Evolutionary conservation across 176 grass and related monocot species (phyloP), one percentile per base, ranked within the genome.

Genomic region (Paspalum vaginatum): DNA sequence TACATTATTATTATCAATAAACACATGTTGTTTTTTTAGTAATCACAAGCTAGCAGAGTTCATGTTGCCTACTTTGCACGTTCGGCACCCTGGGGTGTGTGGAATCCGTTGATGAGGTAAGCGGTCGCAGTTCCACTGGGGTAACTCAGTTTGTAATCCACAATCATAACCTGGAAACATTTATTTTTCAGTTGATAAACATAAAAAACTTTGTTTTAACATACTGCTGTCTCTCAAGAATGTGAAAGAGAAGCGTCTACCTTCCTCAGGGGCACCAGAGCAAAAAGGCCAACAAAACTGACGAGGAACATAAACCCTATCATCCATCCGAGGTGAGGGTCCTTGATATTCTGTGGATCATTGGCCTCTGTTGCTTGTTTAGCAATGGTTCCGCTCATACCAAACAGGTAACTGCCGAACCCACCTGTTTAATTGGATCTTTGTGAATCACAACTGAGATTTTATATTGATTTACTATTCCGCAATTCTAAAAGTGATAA

Each of bases 111-210:
- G 75, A 97, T 94, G 64, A 94, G 91, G 79, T 94, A 83, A 66
- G 94, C 84, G 18, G 91, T 97, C 13, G 94, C 94, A 45, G 94
- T 97, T 43, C 91, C 94, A 66, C 94, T 97, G 10, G 91, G 94
- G 79, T 94, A 94, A 9, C 79, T 94, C n/a, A 97, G 83, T 64
- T 94, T 97, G 80, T 94, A 97, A 79, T 97, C 94, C 16, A 97
- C 76, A 50, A 95, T 95, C 93, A 95, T 95, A 60, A 91, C 79
- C 93, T 95, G 87, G 64, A 78, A 88, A 14, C 18, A 75, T 42
- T n/a, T 24, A 58, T 47, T 53, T 47, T 53, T 78, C 50, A 60
- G 75, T 83, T 27, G 41, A 48, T 49, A 48, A n/a, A n/a, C n/a
- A n/a, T n/a, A n/a, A n/a, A n/a, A 42, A 77, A 42, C 3, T 51